Conservation (phyloP, 2,329 filamentous ascomycete genomes). For the Clarireedia hainanense region DNA sequence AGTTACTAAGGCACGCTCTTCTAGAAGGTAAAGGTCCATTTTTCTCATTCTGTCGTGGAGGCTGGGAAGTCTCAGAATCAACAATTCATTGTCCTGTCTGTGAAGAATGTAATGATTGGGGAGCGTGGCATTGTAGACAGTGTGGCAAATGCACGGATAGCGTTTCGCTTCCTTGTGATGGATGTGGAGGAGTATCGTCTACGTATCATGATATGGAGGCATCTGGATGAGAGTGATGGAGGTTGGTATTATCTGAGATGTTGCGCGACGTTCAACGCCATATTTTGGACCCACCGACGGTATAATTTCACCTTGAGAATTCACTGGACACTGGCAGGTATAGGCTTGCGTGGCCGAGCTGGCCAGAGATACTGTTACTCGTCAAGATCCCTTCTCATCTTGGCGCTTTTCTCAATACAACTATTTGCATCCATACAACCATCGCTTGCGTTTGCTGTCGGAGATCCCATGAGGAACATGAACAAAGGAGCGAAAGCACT, state of each 20-base stretch:
- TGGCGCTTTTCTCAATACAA: no score
- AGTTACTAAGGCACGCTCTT: background rate
- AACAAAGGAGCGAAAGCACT: no score
- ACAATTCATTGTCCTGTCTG: slow-evolving; percentile 1
- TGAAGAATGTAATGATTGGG: slow-evolving; percentile 4
- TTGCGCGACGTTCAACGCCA: no score
- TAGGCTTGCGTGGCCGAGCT: no score
- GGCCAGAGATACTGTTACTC: no score
- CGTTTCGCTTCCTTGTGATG: background rate
- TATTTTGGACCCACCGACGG: no score
- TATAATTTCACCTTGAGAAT: no score
- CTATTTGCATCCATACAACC: no score
- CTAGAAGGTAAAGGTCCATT: background rate
- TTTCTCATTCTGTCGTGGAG: slow-evolving; percentile 1
- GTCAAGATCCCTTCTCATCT: no score
- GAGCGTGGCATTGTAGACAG: slow-evolving; percentile 1
- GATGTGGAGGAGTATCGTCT: slow-evolving; percentile 2
- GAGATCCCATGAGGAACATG: no score
- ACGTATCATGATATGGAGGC: background rate
- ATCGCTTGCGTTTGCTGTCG: no score
- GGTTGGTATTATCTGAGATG: background rate
- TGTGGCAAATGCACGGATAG: slow-evolving; percentile 1
- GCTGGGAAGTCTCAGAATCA: background rate
- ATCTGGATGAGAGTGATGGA: background rate
- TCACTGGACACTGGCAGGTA: no score